Conservation (phyloP, 495 filamentous ascomycete species). For the Xylaria acuta region DNA sequence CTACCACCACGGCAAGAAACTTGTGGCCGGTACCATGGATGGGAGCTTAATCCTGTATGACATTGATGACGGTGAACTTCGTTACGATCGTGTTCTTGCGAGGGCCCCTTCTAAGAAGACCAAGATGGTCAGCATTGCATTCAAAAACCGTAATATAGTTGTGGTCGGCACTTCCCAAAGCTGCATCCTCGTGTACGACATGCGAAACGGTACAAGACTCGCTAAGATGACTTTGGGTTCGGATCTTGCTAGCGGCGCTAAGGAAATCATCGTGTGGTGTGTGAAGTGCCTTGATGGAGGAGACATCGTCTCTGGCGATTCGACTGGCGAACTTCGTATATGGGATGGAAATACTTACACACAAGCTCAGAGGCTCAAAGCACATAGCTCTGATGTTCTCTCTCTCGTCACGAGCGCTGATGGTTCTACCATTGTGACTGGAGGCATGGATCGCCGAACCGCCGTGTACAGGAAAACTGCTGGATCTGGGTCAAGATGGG, state of each 20-base stretch:
- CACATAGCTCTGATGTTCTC: constrained; percentile 88
- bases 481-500: constrained; percentile 72
- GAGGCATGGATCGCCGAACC: constrained; percentile 88
- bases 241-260: constrained; percentile 74
- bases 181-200: constrained; percentile 88
- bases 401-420: constrained; percentile 80
- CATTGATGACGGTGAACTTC: constrained; percentile 79
- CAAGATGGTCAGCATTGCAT: constrained; percentile 86
- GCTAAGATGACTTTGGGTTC: constrained; percentile 84
- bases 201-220: constrained; percentile 73
- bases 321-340: constrained; percentile 87
- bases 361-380: constrained; percentile 80
- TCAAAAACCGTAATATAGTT: constrained; percentile 80
- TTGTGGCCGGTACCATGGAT: constrained; percentile 91
- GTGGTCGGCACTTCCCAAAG: constrained; percentile 93
- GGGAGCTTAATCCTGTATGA: constrained; percentile 85
- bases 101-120: constrained; percentile 79
- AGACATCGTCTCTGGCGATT: constrained; percentile 92
- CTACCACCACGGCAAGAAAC: constrained; percentile 62
- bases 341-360: constrained; percentile 94
- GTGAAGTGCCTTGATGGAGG: constrained; percentile 86
- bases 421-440: constrained; percentile 85
- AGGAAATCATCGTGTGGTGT: constrained; percentile 90
- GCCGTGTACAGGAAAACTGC: constrained; percentile 74
- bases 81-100: constrained; percentile 71